Evolutionary conservation across 352 stramenopile genomes (phyloP), one percentile per base, ranked within the genome.

Genomic region (Phytopythium aichiense): DNA sequence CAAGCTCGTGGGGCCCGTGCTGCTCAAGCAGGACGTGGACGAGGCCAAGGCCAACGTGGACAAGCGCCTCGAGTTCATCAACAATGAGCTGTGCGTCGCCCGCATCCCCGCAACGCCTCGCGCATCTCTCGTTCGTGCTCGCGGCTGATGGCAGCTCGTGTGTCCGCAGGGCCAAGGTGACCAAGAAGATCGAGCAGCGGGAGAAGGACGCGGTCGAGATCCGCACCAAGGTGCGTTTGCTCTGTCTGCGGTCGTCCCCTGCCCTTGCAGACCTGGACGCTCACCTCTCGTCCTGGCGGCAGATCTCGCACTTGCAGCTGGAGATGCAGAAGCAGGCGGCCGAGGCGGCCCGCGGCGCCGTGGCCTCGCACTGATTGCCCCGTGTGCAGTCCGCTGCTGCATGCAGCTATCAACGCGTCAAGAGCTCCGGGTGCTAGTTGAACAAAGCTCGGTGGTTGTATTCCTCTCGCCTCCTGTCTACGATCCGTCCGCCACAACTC

Each of bases 31-130:
- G 72, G 94, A 98, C 46, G 79, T 96, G 40, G 79, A 87, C 38
- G 94, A 98, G 67, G 94, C 94, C 50, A 98, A 97, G 67, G 87
- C 89, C 16, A 99, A 98, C 63, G 93, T 99, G 11, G 84, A 88
- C 43, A 98, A 99, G 76, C 84, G 94, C 40, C 81, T 98, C 61
- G 94, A 99, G 77, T 99, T 98, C 66, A 98, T 99, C 71, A 91
- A 89, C 55, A 89, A 94, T 48, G 94, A 99, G 68, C 75, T 98
- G 87, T 92, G 25, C 55, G 30, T 63, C 20, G n/a, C 42, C 35
- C 35, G 35, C 35, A 40, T 40, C 6, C 9, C 35, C 12, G 35
- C 8, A 2, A 9, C 35, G 35, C 0, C 35, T 40, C 8, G n/a
- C n/a, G n/a, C n/a, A n/a, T n/a, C n/a, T n/a, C n/a, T n/a, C n/a